A percentile compares a stretch with the other conserved stretches of the same genome.
Evolutionary conservation across 345 rosid species (phyloP).

Genomic region (Bretschneidera sinensis): DNA sequence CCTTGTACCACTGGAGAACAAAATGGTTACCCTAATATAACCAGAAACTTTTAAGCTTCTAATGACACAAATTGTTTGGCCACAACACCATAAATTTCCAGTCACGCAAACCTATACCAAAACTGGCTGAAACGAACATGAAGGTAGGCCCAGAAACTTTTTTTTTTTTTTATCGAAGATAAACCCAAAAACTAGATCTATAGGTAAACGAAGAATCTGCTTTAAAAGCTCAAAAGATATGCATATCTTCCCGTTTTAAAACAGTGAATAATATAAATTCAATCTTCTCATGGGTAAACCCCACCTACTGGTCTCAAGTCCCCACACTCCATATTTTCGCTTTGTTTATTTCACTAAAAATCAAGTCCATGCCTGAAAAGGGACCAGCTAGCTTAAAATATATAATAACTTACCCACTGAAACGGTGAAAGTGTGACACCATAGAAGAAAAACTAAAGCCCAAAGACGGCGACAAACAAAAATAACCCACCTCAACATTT

Average conservation of each 20-base stretch:
- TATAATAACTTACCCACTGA: constrained; percentile 3
- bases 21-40: not conserved
- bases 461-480: constrained; percentile 10
- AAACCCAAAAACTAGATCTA: constrained; percentile 12
- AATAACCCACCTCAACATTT: constrained; percentile 13
- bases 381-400: constrained; percentile 2
- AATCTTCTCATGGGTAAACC: constrained; percentile 14
- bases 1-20: too few relatives aligned
- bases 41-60: not conserved
- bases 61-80: constrained; percentile 1
- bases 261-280: not conserved
- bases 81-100: not conserved
- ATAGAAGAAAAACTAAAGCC: constrained; percentile 6
- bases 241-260: constrained; percentile 9
- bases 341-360: constrained; percentile 19
- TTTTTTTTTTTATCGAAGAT: too few relatives aligned
- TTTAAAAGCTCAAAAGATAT: constrained; percentile 18
- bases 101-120: not conserved
- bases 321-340: constrained; percentile 28
- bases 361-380: not conserved
- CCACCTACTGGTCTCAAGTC: constrained; percentile 26
- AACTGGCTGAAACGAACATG: not conserved
- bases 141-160: too few relatives aligned
- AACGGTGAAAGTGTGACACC: not conserved
- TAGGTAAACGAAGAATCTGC: constrained; percentile 28